Evolutionary conservation across 345 rosid genomes (phyloP).

Genomic region (Citrus inodora): DNA sequence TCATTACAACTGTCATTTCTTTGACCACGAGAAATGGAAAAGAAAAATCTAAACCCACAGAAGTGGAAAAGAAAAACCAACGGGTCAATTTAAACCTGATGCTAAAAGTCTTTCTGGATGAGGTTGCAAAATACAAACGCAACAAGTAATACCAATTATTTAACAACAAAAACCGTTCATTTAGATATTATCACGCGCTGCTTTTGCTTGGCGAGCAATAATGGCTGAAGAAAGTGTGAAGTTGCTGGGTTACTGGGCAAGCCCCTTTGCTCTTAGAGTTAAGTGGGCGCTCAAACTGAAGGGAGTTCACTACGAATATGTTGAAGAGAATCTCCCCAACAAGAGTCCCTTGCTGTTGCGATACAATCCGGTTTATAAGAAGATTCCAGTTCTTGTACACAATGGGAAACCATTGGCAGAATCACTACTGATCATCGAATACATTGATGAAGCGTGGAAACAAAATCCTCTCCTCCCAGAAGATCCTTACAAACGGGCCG

Average conservation of each 20-base stretch:
- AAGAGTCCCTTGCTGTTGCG: slow-evolving; percentile 31
- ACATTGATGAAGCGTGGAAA: slow-evolving; percentile 28
- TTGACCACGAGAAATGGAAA: too few species aligned
- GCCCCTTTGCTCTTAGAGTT: slow-evolving; percentile 22
- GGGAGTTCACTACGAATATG: slow-evolving; percentile 17
- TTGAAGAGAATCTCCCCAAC: slow-evolving; percentile 29
- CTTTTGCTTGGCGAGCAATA: background rate
- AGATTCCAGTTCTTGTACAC: slow-evolving; percentile 33
- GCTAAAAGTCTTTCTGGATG: too few species aligned
- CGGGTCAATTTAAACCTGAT: too few species aligned
- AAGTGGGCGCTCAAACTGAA: slow-evolving; percentile 31
- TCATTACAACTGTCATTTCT: too few species aligned
- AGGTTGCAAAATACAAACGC: too few species aligned
- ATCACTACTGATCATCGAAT: slow-evolving; percentile 30
- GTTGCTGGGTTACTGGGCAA: slow-evolving; percentile 29
- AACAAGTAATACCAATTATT: too few species aligned
- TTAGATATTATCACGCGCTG: background rate
- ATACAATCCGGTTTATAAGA: slow-evolving; percentile 25
- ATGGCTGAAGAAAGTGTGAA: slow-evolving; percentile 19
- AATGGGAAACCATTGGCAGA: slow-evolving; percentile 24
- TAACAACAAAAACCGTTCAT: background rate
- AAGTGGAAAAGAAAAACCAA: too few species aligned
- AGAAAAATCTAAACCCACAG: too few species aligned
- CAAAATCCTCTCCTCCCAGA: slow-evolving; percentile 24
- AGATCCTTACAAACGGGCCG: slow-evolving; percentile 20